These are phyloP conservation scores for Geum urbanum DNA, from an alignment of 306 rosid genomes.

Conservation along the genomic window DNA sequence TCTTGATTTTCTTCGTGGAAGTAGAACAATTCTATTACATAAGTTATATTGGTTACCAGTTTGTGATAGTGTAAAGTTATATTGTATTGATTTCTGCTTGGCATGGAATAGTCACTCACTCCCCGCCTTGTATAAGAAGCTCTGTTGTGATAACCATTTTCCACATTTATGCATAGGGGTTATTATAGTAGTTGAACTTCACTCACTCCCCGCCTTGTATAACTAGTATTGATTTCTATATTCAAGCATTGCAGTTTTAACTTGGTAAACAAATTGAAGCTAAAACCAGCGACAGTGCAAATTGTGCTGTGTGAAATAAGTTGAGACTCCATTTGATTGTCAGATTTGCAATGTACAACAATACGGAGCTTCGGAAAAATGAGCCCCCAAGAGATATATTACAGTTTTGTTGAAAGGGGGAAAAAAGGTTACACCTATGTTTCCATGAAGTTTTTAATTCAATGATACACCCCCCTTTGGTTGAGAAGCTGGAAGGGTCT, in stretches of 20 bases:
- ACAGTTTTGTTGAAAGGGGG: neutral
- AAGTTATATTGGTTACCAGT: neutral
- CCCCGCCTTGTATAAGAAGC: no score
- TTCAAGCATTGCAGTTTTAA: neutral
- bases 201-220: no score
- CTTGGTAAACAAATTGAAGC: neutral
- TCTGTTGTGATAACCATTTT: neutral
- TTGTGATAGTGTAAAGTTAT: neutral
- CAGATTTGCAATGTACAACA: conserved; percentile 8
- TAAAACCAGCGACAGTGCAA: neutral
- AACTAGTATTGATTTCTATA: neutral
- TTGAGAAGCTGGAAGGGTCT: conserved; percentile 39
- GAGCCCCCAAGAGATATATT: neutral
- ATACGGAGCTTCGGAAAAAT: conserved; percentile 21
- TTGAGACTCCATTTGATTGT: neutral
- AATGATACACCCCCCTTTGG: conserved; percentile 12
- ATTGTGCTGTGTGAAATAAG: neutral
- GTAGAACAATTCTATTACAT: neutral
- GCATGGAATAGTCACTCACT: neutral
- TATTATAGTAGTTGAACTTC: neutral
- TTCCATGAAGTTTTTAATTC: neutral
- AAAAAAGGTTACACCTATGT: neutral
- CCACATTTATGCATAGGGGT: conserved; percentile 1
- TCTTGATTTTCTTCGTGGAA: neutral
- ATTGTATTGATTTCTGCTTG: neutral